Evolutionary conservation across 1,284 basidiomycete species (phyloP), one percentile per base, ranked within the genome.

Genomic region (Ceratobasidium sp.): DNA sequence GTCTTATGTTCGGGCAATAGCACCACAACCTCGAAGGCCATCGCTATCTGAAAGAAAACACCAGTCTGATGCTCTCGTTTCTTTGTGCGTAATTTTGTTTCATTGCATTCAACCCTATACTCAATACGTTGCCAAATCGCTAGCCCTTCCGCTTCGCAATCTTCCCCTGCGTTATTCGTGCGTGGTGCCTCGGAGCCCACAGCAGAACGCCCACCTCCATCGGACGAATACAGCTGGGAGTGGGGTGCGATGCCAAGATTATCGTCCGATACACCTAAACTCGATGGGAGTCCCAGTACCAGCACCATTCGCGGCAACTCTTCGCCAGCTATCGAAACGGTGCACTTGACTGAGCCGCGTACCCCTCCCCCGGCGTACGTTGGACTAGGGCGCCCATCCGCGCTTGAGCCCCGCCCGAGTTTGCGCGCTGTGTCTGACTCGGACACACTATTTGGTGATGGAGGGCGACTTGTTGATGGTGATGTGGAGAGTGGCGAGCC

Each of bases 221-320:
- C 80, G 74, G 51, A 79, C 64, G 90, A 92, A 79, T 94, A 94
- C 79, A 91, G 91, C 2, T 94, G 93, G 93, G 93, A 94, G 78
- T 94, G 93, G 93, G 93, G 93, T 45, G 90, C 87, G 22, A 93
- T 94, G 79, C 93, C 93, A n/a, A 91, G 91, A 14, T 56, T 73
- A 22, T 75, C 76, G 1, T 71, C 76, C 3, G 71, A 72, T 22
- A 59, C 54, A 44, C 41, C 60, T 63, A 33, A 47, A 15, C 27
- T 63, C 11, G 60, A 33, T 41, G 57, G 60, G 15, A 72, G 69
- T 33, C 69, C 57, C 11, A 72, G 57, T 22, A 57, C 57, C 45
- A 72, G 69, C 33, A 72, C 69, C 8, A 72, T 72, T 57, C 56
- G 69, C 7, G 69, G 69, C 15, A 72, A 51, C 47, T 72, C 69